Evolutionary conservation across 164 flowering plant species (phyloP).

Genomic region (Nymphaea thermarum): DNA sequence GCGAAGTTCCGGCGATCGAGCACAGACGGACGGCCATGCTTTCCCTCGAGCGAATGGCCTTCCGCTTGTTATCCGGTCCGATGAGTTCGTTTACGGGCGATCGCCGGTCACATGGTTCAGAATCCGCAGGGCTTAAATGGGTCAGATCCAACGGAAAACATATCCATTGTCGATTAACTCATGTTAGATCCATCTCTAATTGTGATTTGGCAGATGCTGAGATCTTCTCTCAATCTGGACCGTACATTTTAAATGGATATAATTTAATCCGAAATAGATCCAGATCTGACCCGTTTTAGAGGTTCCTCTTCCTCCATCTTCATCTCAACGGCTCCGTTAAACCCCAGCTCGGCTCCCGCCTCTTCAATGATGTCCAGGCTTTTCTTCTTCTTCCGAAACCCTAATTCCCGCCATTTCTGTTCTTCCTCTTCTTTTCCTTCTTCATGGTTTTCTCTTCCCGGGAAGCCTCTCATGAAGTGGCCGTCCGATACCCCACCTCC

Average conservation of each 20-base stretch:
- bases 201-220: no score
- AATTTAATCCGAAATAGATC: background rate
- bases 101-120: background rate
- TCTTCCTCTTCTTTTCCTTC: background rate
- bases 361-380: background rate
- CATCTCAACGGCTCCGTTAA: background rate
- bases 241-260: no score
- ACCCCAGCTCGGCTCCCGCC: background rate
- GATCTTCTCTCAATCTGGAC: no score
- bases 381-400: background rate
- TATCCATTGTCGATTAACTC: no score
- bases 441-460: slow-evolving; percentile 10
- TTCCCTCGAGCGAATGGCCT: background rate
- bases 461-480: slow-evolving; percentile 14
- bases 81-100: no score
- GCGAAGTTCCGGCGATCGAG: background rate
- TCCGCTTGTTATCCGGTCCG: background rate
- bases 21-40: background rate
- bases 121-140: no score
- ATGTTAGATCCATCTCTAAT: no score
- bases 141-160: no score
- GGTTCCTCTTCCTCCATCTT: background rate
- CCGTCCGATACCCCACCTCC: slow-evolving; percentile 4
- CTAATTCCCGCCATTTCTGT: background rate
- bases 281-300: background rate